These are phyloP conservation scores for Macrophomina phaseolina DNA, from an alignment of 2,329 filamentous ascomycete genomes.

Conservation along the genomic window DNA sequence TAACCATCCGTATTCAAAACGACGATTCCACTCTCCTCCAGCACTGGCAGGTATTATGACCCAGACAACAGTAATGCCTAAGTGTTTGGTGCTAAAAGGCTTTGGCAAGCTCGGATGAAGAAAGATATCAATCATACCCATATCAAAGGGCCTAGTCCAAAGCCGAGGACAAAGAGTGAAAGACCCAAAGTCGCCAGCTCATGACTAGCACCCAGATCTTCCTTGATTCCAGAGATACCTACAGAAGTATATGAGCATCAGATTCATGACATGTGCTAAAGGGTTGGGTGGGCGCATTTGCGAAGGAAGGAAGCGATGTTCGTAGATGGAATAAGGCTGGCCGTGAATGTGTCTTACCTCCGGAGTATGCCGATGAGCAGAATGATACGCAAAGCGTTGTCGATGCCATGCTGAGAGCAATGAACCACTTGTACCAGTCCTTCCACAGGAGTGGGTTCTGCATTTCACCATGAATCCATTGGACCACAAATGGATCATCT, in stretches of 20 bases:
- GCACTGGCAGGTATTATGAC: too few relatives aligned
- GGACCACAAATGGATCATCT: conserved; percentile 52
- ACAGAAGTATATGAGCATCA: too few relatives aligned
- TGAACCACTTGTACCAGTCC: conserved; percentile 49
- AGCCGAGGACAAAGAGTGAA: conserved; percentile 51
- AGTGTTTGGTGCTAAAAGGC: too few relatives aligned
- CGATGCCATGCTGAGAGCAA: conserved; percentile 47
- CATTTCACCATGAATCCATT: conserved; percentile 55
- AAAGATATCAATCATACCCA: conserved; percentile 33
- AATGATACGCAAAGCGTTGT: conserved; percentile 52
- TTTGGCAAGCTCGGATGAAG: too few relatives aligned
- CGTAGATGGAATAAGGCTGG: too few relatives aligned
- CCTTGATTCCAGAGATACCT: conserved; percentile 41
- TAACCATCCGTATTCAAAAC: too few relatives aligned
- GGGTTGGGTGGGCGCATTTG: neutral
- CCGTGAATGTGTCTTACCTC: conserved; percentile 35
- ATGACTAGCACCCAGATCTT: conserved; percentile 45
- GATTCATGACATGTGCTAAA: neutral
- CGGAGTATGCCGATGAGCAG: conserved; percentile 49
- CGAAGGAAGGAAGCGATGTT: too few relatives aligned
- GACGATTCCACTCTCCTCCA: too few relatives aligned
- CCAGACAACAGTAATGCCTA: too few relatives aligned
- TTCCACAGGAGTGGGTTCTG: conserved; percentile 51
- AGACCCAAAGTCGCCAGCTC: conserved; percentile 49
- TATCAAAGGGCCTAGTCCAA: conserved; percentile 49